These are phyloP conservation scores for Paxillus involutus DNA, from an alignment of 768 basidiomycete species.

Conservation along the genomic window DNA sequence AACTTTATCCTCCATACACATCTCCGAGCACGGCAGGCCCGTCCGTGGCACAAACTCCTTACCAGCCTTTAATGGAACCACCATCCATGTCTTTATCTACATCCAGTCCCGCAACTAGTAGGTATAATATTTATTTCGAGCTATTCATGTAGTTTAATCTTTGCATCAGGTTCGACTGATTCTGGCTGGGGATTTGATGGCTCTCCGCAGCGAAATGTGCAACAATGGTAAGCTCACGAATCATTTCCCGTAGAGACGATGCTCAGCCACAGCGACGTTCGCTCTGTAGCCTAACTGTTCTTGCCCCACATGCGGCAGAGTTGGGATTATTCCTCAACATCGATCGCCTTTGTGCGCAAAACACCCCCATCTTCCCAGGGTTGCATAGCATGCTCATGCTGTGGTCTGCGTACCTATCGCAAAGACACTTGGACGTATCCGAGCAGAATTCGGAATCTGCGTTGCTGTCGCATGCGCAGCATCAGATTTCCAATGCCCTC, in stretches of 20 bases:
- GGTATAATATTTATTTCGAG: neutral
- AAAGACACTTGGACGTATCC: conserved; percentile 13
- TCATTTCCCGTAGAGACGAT: neutral
- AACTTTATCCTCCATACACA: conserved; percentile 51
- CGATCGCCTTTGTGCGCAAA: conserved; percentile 43
- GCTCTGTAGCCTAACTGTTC: conserved; percentile 26
- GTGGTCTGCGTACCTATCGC: conserved; percentile 53
- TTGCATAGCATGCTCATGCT: conserved; percentile 51
- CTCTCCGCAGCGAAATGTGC: conserved; percentile 32
- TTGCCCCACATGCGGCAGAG: conserved; percentile 55
- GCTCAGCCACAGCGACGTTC: neutral
- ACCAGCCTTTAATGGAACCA: neutral
- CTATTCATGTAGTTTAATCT: neutral
- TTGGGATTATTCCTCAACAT: conserved; percentile 68
- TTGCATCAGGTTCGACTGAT: neutral
- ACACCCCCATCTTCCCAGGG: conserved; percentile 45
- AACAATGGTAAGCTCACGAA: conserved; percentile 30
- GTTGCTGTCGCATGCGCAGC: conserved; percentile 49
- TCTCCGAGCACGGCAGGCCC: neutral
- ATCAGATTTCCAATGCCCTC: conserved; percentile 44
- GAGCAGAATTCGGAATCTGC: conserved; percentile 38
- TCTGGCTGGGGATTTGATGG: conserved; percentile 19
- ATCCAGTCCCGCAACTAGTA: conserved; percentile 4
- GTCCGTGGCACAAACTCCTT: neutral
- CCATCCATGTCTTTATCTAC: neutral